Evolutionary conservation across 2,329 filamentous ascomycete genomes (phyloP).

Genomic region (Cytospora leucostoma): DNA sequence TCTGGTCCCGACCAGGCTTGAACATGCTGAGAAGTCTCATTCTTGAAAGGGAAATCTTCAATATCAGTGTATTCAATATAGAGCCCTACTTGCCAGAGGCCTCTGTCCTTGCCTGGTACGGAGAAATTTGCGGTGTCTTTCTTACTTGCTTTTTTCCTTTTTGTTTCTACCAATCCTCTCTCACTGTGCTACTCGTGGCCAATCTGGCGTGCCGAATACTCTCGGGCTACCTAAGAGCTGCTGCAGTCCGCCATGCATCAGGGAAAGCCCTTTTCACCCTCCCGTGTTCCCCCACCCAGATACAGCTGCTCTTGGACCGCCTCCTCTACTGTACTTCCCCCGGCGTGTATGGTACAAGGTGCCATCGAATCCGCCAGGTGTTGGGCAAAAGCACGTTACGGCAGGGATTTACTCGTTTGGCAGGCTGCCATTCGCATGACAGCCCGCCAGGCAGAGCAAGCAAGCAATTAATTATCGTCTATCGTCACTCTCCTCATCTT

Average conservation of each 20-base stretch:
- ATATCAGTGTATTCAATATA: not conserved
- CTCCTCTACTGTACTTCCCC: slow-evolving; percentile 11
- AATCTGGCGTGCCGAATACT: slow-evolving; percentile 19
- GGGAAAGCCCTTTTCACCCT: slow-evolving; percentile 19
- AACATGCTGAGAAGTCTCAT: not conserved
- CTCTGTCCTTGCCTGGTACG: not conserved
- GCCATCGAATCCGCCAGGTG: slow-evolving; percentile 15
- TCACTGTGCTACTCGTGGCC: slow-evolving; percentile 22
- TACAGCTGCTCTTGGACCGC: slow-evolving; percentile 18
- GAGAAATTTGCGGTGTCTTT: slow-evolving; percentile 10
- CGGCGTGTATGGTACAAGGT: slow-evolving; percentile 18
- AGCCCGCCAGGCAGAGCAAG: slow-evolving; percentile 14
- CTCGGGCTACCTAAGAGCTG: slow-evolving; percentile 22
- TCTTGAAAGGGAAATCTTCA: not conserved
- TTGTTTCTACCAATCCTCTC: slow-evolving; percentile 8
- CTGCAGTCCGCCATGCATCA: slow-evolving; percentile 24
- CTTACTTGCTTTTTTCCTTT: slow-evolving; percentile 18
- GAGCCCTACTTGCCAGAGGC: not conserved
- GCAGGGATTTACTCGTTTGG: slow-evolving; percentile 13
- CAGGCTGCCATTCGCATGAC: slow-evolving; percentile 8
- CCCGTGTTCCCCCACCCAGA: slow-evolving; percentile 20
- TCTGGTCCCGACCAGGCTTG: not conserved
- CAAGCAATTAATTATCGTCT: not conserved
- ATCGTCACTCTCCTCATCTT: not conserved
- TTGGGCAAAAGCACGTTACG: slow-evolving; percentile 17